Conservation (phyloP, 2,329 filamentous ascomycete genomes). For the Fusarium lateritium region DNA sequence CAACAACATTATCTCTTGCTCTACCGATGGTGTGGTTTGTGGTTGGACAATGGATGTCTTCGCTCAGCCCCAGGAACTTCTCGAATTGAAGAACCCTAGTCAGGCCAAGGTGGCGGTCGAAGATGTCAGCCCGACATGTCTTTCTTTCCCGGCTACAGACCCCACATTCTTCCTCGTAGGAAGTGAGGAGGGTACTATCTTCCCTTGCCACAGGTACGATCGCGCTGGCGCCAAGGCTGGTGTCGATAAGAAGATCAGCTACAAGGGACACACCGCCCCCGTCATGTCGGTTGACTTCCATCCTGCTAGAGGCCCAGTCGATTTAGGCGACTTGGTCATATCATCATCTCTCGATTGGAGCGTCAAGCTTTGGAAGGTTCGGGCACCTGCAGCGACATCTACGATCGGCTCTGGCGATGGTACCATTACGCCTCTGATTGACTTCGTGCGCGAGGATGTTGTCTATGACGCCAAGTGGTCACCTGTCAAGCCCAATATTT, state of each 20-base stretch:
- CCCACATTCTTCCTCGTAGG: conserved; percentile 98
- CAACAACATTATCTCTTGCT: conserved; percentile 98
- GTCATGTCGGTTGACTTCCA: conserved; percentile 98
- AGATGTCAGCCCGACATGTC: conserved; percentile 93
- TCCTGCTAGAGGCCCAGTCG: conserved; percentile 90
- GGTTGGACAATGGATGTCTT: conserved; percentile 99
- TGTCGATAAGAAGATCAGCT: conserved; percentile 89
- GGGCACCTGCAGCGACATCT: conserved; percentile 81
- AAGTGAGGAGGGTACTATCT: conserved; percentile 96
- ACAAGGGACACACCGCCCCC: conserved; percentile 91
- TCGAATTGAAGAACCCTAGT: conserved; percentile 87
- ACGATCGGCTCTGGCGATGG: conserved; percentile 69
- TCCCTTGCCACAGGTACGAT: conserved; percentile 97
- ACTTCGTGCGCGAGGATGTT: conserved; percentile 94
- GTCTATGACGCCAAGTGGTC: conserved; percentile 98
- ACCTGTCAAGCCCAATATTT: conserved; percentile 92
- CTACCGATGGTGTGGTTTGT: conserved; percentile 96
- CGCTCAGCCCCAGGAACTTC: conserved; percentile 93
- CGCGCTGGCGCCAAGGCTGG: conserved; percentile 97
- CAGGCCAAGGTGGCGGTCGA: conserved; percentile 85
- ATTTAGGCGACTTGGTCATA: conserved; percentile 93
- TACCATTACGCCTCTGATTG: conserved; percentile 81
- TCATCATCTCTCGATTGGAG: conserved; percentile 97
- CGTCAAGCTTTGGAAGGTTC: conserved; percentile 96
- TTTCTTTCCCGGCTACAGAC: conserved; percentile 94